Evolutionary conservation across 2,329 filamentous ascomycete species (phyloP), one percentile per base, ranked within the genome.

Genomic region (Penicillium expansum): DNA sequence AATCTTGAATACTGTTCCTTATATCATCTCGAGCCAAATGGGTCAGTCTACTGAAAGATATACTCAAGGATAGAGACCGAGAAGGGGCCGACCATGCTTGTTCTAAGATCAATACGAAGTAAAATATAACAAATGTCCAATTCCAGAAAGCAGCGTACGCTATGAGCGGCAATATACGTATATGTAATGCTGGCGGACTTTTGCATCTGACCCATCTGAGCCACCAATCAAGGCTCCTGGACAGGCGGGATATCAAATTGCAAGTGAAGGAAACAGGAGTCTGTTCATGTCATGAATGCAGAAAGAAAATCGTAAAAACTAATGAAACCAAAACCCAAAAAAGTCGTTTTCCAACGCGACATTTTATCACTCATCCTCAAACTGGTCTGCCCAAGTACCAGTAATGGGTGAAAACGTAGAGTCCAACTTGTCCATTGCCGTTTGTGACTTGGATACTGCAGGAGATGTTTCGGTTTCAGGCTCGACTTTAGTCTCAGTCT

Each of bases 341-440:
- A 33, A 44, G 4, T 5, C 5, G 18, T 16, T 29, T 48, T 9
- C 32, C 11, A 49, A 29, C 18, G 5, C 48, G 5, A 41, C 5
- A 41, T 13, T 20, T 33, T 29, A 29, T 53, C 39, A 50, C 39
- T 53, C 54, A 39, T 68, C 63, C 24, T 72, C 71, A 18, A 73
- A 64, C 58, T 72, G 66, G 16, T 73, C 71, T 7, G 71, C 71
- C 71, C 71, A 73, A 39, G 65, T 66, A 14, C 69, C 70, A 41
- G 67, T 59, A 5, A 71, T 52, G 0, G 70, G 69, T 5, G 70
- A 71, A 52, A 71, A 61, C 2, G 68, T 61, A 20, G 62, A 50
- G 8, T 69, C 67, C 38, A 69, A 58, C 30, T 64, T 64, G 44
- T 69, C 64, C 63, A 61, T 62, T 18, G 44, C 58, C 10, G 49